These are phyloP conservation scores for Lenzites betulinus DNA, from an alignment of 768 basidiomycete species.

Conservation along the genomic window DNA sequence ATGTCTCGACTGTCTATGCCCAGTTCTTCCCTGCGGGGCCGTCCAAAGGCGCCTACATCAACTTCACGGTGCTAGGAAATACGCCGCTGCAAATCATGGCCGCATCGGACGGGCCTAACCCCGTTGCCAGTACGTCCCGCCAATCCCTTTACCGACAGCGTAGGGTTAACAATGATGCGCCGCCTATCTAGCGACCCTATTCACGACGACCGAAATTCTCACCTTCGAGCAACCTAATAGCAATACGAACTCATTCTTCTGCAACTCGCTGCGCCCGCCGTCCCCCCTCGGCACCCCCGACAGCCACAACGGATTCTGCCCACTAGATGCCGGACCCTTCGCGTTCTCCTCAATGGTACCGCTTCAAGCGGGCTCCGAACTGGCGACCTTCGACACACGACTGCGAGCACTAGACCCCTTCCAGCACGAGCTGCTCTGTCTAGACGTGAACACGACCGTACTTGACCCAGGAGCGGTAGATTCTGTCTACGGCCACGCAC, in stretches of 20 bases:
- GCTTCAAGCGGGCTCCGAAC: slow-evolving; percentile 61
- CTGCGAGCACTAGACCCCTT: slow-evolving; percentile 89
- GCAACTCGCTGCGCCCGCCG: slow-evolving; percentile 75
- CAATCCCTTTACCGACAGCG: not conserved
- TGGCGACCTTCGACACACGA: slow-evolving; percentile 84
- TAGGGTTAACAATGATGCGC: not conserved
- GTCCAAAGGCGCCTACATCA: slow-evolving; percentile 47
- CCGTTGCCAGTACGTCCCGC: slow-evolving; percentile 53
- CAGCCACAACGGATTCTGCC: slow-evolving; percentile 59
- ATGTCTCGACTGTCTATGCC: slow-evolving; percentile 69
- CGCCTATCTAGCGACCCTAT: slow-evolving; percentile 68
- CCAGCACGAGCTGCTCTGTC: slow-evolving; percentile 78
- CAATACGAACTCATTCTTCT: slow-evolving; percentile 74
- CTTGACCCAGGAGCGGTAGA: slow-evolving; percentile 57
- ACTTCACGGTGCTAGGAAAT: slow-evolving; percentile 71
- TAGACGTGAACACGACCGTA: slow-evolving; percentile 78
- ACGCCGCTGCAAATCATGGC: slow-evolving; percentile 62
- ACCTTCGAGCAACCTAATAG: slow-evolving; percentile 75
- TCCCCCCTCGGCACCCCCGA: slow-evolving; percentile 44
- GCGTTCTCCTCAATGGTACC: slow-evolving; percentile 78
- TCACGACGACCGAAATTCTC: slow-evolving; percentile 78
- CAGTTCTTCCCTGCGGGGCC: slow-evolving; percentile 54
- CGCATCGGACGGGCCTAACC: slow-evolving; percentile 50
- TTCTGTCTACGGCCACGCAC: slow-evolving; percentile 65
- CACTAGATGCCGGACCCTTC: slow-evolving; percentile 75